phyloP scores from a whole-genome alignment of 2,329 filamentous ascomycete genomes.

The Pezicula neosporulosa region DNA sequence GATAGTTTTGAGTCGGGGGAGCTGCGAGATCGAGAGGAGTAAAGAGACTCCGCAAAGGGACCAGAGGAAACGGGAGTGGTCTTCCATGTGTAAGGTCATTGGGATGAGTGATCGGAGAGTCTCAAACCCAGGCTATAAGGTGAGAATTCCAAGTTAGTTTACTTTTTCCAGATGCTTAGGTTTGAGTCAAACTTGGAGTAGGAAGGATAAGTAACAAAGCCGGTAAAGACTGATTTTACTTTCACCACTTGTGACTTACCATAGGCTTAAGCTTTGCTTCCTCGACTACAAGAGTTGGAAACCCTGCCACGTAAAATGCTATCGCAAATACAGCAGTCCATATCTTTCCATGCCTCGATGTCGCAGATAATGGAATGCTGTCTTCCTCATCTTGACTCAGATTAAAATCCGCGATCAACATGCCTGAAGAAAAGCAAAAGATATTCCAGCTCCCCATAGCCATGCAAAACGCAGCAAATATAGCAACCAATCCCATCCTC shows the following conservation, averaged over 20 bases:
- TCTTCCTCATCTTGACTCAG: constrained; percentile 13
- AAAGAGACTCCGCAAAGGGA: constrained; percentile 16
- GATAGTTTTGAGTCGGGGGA: constrained; percentile 33
- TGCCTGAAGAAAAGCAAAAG: constrained; percentile 20
- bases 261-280: constrained; percentile 14
- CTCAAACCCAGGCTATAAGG: constrained; percentile 13
- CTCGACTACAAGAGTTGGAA: constrained; percentile 12
- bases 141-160: no score
- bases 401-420: constrained; percentile 20
- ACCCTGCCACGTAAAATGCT: constrained; percentile 19
- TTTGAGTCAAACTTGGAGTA: no score
- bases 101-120: constrained; percentile 13
- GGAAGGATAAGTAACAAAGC: no score
- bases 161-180: no score
- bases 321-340: constrained; percentile 10
- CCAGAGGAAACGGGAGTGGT: constrained; percentile 20
- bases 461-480: constrained; percentile 9
- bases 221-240: no score
- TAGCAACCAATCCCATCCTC: constrained; percentile 13
- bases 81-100: constrained; percentile 12
- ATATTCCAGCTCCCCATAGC: constrained; percentile 18
- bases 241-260: no score
- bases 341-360: background rate
- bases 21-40: constrained; percentile 26
- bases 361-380: background rate